Conservation (phyloP, 495 filamentous ascomycete genomes). For the Chaetomium cochliodes region DNA sequence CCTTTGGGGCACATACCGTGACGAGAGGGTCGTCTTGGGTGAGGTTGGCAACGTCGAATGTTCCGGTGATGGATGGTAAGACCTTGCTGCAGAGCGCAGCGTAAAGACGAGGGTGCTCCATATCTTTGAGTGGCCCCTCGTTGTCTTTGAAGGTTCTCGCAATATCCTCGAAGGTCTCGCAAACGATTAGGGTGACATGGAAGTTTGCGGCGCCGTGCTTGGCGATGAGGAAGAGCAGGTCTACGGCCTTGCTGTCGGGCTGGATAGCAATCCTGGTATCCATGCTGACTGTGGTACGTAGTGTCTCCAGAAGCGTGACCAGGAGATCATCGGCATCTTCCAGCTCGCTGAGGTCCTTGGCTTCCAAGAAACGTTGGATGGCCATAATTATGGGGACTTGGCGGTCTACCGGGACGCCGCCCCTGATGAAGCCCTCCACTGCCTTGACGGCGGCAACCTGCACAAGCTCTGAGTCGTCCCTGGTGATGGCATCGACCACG, state of each 20-base stretch:
- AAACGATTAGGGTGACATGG: slow-evolving; percentile 77
- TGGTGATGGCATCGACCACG: slow-evolving; percentile 69
- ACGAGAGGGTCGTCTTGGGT: slow-evolving; percentile 81
- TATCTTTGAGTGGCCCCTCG: slow-evolving; percentile 18
- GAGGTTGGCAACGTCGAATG: slow-evolving; percentile 81
- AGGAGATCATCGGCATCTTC: slow-evolving; percentile 87
- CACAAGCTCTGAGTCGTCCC: slow-evolving; percentile 79
- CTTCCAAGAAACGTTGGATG: slow-evolving; percentile 71
- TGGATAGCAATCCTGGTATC: slow-evolving; percentile 70
- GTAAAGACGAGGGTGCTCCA: slow-evolving; percentile 66
- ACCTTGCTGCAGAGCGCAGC: slow-evolving; percentile 81
- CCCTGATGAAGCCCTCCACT: slow-evolving; percentile 74
- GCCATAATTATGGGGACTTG: slow-evolving; percentile 73
- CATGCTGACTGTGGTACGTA: slow-evolving; percentile 77
- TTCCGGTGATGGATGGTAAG: slow-evolving; percentile 79
- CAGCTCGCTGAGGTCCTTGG: slow-evolving; percentile 76
- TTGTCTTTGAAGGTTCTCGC: slow-evolving; percentile 50
- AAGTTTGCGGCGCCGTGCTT: slow-evolving; percentile 85
- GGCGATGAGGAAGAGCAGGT: slow-evolving; percentile 85
- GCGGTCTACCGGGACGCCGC: slow-evolving; percentile 52
- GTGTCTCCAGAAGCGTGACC: slow-evolving; percentile 83
- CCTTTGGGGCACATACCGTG: slow-evolving; percentile 52
- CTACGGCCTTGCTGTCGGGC: slow-evolving; percentile 63
- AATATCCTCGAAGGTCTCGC: slow-evolving; percentile 88
- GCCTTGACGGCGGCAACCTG: slow-evolving; percentile 89